Evolutionary conservation across 108 stramenopile genomes (phyloP), one percentile per base, ranked within the genome.

Genomic region (Cyclostephanos tholiformis): DNA sequence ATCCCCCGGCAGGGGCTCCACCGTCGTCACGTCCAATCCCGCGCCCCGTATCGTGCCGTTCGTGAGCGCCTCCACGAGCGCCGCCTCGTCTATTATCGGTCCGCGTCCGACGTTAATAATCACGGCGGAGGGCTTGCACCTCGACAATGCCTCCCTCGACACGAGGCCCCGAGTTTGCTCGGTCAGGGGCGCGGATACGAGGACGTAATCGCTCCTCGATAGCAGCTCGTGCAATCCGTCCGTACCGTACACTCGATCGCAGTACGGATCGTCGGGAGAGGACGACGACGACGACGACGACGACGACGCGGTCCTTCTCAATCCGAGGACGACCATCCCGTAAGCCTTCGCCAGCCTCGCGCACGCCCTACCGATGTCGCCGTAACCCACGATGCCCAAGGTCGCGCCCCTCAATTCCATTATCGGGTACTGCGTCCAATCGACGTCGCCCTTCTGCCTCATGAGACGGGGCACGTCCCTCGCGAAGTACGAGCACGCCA

Each of bases 101-200:
- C 97, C 97, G 13, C 97, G 90, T 27, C 95, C 95, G 14, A 94
- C 82, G 73, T 95, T 95, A 72, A 97, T 95, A 65, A 97, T 77
- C 38, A 97, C 94, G 41, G 87, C 72, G 4, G 76, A 85, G 52
- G 82, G 17, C 63, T 95, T 95, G 64, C 89, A 89, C 35, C 80
- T 68, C 19, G 77, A 72, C 48, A 95, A 79, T 10, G 75, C 87
- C 51, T 85, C 85, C 17, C 61, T 65, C 0, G 84, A 79, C 46
- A 91, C 88, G 82, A 93, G 53, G 4, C 82, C 82, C 13, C 81
- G 69, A 23, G 93, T 96, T 65, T 85, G 78, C 10, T 72, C 68
- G 8, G 97, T 97, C 50, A 90, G 68, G n/a, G 93, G 93, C 8
- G 93, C 82, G 6, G 91, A 70, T n/a, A 92, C 82, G 23, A 96